A percentile compares a stretch with the other conserved stretches of the same genome.
Evolutionary conservation across 2,329 filamentous ascomycete species (phyloP).

Genomic region (Penicillium sp.): DNA sequence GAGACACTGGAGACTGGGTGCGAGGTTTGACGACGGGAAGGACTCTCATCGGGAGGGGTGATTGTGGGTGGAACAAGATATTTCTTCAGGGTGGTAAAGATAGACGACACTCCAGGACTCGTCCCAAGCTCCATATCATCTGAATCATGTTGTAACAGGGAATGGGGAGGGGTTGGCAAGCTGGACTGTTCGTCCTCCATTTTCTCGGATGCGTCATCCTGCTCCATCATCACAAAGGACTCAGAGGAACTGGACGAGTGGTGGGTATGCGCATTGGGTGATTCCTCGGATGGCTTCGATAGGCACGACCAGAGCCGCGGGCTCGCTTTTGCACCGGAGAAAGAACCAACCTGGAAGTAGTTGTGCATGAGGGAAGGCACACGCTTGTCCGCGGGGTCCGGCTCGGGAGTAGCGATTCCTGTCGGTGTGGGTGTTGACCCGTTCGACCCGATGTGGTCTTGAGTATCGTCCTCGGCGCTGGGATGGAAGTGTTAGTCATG

Average conservation of each 20-base stretch:
- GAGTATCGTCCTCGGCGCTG: conserved; percentile 43
- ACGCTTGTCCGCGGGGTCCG: conserved; percentile 91
- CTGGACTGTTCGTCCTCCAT: conserved; percentile 35
- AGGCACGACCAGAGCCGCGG: conserved; percentile 42
- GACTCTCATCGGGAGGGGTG: conserved; percentile 30
- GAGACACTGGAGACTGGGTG: conserved; percentile 66
- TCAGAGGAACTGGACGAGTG: conserved; percentile 34
- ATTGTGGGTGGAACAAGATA: conserved; percentile 41
- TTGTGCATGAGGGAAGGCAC: conserved; percentile 90
- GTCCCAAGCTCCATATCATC: conserved; percentile 44
- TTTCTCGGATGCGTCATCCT: conserved; percentile 34
- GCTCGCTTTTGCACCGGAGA: conserved; percentile 68
- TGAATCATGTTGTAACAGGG: conserved; percentile 45
- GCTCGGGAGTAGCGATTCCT: conserved; percentile 87
- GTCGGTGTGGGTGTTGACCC: conserved; percentile 74
- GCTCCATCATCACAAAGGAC: conserved; percentile 46
- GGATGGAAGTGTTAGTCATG: conserved; percentile 32
- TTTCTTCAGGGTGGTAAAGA: conserved; percentile 48
- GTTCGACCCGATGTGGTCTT: conserved; percentile 62
- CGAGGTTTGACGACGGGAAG: conserved; percentile 47
- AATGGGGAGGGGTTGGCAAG: conserved; percentile 48
- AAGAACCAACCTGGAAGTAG: conserved; percentile 99
- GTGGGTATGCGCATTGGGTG: conserved; percentile 16
- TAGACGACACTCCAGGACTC: conserved; percentile 42
- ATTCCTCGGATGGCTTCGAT: conserved; percentile 23